These are phyloP conservation scores for Xeromyces bisporus DNA, from an alignment of 495 filamentous ascomycete genomes.

Conservation along the genomic window DNA sequence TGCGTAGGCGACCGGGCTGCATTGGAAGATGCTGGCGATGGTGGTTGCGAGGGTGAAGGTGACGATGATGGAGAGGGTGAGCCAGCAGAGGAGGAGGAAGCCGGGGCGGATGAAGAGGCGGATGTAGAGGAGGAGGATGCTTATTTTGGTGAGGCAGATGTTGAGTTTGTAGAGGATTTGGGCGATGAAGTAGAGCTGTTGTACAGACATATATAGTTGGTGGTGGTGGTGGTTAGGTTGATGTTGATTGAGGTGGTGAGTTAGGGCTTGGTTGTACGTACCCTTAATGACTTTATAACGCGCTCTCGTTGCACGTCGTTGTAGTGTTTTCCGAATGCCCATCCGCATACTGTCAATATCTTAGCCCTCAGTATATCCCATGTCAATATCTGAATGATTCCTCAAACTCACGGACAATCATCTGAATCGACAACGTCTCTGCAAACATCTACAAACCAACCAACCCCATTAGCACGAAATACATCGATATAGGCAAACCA, in stretches of 20 bases:
- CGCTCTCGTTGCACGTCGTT: slow-evolving; percentile 1
- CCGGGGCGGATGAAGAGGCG: slow-evolving; percentile 16
- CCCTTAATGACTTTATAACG: slow-evolving; percentile 3
- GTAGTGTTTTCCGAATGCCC: slow-evolving; percentile 6
- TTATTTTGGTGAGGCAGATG: slow-evolving; percentile 21
- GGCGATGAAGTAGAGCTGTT: slow-evolving; percentile 10
- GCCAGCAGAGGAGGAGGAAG: slow-evolving; percentile 6
- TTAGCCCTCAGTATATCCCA: background rate
- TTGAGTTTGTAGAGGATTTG: slow-evolving; percentile 21
- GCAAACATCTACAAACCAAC: slow-evolving; percentile 2
- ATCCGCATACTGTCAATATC: slow-evolving; percentile 3
- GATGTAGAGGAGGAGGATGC: slow-evolving; percentile 24
- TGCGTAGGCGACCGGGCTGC: slow-evolving; percentile 21
- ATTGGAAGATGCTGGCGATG: slow-evolving; percentile 27
- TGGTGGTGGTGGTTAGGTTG: background rate
- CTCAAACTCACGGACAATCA: slow-evolving; percentile 5
- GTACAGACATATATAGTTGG: too few relatives aligned
- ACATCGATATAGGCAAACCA: background rate
- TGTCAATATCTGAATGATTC: background rate
- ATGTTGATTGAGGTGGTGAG: background rate
- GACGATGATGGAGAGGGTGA: slow-evolving; percentile 8
- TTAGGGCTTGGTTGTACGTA: background rate
- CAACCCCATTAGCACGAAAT: background rate
- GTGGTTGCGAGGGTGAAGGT: slow-evolving; percentile 22
- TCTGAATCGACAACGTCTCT: slow-evolving; percentile 6